Evolutionary conservation across 1,139 yeast genomes (phyloP), one percentile per base, ranked within the genome.

Genomic region (Yamadazyma trypodendri): DNA sequence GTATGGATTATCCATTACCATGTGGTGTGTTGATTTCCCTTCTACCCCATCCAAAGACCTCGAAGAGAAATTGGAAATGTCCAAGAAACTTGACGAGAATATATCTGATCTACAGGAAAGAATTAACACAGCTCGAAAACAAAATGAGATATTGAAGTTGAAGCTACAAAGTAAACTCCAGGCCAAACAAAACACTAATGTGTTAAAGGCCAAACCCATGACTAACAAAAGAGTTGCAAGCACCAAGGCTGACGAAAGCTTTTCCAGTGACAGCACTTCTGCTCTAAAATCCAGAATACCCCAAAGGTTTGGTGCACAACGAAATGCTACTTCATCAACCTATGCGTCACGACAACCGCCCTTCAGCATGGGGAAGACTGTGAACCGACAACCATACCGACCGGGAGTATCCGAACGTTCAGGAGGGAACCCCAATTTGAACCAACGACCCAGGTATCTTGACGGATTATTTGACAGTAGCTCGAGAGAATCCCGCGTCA

Each of bases 1-100:
- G 36, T 80, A 79, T 50, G 87, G 88, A 5, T 55, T 81, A 37
- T 70, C 75, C 46, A 74, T 79, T 50, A 79, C 81, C 39, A 79
- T 82, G 58, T 80, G 84, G 79, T 80, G 86, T 58, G 77, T 78
- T 22, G 81, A 77, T 50, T 78, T 79, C 46, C 73, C 72, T 1
- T 68, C 68, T 1, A 55, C 67, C 33, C 75, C 75, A 8, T 58
- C 66, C 4, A 54, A 54, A 37, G 57, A 54, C n/a, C 62, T 59
- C 21, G 65, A 66, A 64, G 67, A 68, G 30, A 53, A 57, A 34
- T 48, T 62, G 14, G 56, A 59, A 40, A 47, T 49, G 16, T 53
- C 56, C 13, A 56, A 58, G 37, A 59, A 56, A 27, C 38, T 56
- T 10, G 65, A 62, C 36, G 53, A 51, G 13, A 48, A 63, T 24